Base-by-base conservation (phyloP, 2,329 filamentous ascomycete species). In the Colletotrichum ledebouriae region DNA sequence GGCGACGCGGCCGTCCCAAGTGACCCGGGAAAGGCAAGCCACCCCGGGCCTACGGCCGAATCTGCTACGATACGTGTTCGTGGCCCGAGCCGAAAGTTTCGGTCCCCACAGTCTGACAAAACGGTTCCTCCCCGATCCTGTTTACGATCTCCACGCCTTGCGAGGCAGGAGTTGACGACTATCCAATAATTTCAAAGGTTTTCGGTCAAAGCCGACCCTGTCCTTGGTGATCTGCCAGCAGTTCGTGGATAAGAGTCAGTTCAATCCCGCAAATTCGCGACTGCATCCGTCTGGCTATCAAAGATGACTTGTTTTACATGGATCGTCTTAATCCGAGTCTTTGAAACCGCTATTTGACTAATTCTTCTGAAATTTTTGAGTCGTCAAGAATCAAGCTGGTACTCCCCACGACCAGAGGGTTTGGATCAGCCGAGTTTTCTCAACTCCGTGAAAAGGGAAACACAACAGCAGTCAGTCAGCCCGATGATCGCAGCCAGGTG, bases 11-110 rank as follows among this genome's bases (percentile, higher is more conserved):
- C 58, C 58, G 47, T 60, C 58, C 58, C 34, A 60, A 60, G 37
- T 33, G 6, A 10, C 22, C 25, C 46, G 46, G 46, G 9, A n/a
- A 49, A 20, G 17, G 39, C 17, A 34, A 55, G 53, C 61, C 60
- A 65, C 4, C 9, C 33, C 61, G 61, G 65, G 53, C 6, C 33
- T 25, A 25, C 10, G 7, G 34, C 37, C 49, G 29, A 41, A 22
- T 10, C 53, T n/a, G 33, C 17, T 39, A 47, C 12, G 17, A 12
- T 25, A 17, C 25, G 34, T 22, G 52, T 53, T 46, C 60, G 20
- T 67, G 60, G 55, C 49, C 42, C 65, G 65, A 53, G 39, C 65
- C 65, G 60, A 50, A 47, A 52, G 37, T 63, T 57, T 62, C 41
- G 49, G 33, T 6, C 5, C n/a, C 17, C 25, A 15, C 42, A 22